A percentile compares a stretch with the other conserved stretches of the same genome.
Conservation (phyloP, 768 basidiomycete species). For the Termitomyces sp. region DNA sequence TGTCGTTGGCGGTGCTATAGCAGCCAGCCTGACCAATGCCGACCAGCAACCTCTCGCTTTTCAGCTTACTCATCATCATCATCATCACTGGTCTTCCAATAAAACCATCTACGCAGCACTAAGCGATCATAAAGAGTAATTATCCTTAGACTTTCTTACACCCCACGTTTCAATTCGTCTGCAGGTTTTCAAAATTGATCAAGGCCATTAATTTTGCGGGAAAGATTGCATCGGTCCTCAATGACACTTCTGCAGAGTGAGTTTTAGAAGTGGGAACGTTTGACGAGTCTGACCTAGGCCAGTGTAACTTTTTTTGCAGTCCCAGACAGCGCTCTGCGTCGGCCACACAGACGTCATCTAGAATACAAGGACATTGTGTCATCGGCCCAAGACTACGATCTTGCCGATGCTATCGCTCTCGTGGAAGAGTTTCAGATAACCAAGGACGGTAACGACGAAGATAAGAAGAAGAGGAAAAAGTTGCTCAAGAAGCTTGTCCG, state of each 20-base stretch:
- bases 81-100: conserved; percentile 1
- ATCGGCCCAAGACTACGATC: conserved; percentile 9
- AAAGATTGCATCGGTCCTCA: conserved; percentile 14
- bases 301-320: conserved; percentile 55
- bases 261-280: not conserved
- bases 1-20: not conserved
- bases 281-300: not conserved
- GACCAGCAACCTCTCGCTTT: conserved; percentile 1
- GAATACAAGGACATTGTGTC: conserved; percentile 3
- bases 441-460: conserved; percentile 27
- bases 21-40: not conserved
- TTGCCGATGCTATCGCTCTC: conserved; percentile 21
- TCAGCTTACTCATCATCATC: not conserved
- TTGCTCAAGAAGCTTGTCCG: conserved; percentile 50
- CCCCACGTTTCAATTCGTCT: not conserved
- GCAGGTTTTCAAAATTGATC: conserved; percentile 19
- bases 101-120: conserved; percentile 10
- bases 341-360: conserved; percentile 9
- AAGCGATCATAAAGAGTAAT: conserved; percentile 7
- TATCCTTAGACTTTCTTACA: not conserved
- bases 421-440: conserved; percentile 30
- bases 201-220: conserved; percentile 22
- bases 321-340: conserved; percentile 38
- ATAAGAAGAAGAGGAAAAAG: conserved; percentile 47
- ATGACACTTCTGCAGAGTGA: conserved; percentile 13